phyloP scores from a whole-genome alignment of 2,329 filamentous ascomycete genomes.

The Achaetomium macrosporum region DNA sequence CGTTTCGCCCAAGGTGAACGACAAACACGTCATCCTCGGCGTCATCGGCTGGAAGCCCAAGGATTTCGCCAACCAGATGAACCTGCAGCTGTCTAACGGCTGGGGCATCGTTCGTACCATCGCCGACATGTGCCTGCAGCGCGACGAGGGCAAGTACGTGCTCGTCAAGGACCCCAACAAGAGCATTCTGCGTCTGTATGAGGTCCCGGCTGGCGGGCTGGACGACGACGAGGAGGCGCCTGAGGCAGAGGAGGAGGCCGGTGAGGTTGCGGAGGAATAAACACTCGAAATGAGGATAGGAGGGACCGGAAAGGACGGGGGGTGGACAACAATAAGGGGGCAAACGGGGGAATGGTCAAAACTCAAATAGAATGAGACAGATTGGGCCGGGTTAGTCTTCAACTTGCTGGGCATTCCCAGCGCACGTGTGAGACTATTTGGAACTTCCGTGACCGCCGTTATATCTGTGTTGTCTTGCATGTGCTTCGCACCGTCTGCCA shows the following conservation, averaged over 20 bases:
- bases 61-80: constrained; percentile 97
- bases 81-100: constrained; percentile 90
- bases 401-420: too few species aligned
- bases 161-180: constrained; percentile 93
- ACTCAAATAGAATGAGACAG: too few species aligned
- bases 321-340: background rate
- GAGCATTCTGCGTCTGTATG: constrained; percentile 86
- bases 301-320: background rate
- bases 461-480: background rate
- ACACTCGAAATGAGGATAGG: background rate
- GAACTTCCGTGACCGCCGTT: too few species aligned
- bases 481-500: too few species aligned
- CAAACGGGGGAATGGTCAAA: too few species aligned
- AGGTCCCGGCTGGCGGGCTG: constrained; percentile 80
- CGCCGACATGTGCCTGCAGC: constrained; percentile 82
- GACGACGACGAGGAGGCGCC: constrained; percentile 79
- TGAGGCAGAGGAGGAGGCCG: constrained; percentile 46
- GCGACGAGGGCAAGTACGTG: constrained; percentile 75
- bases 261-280: constrained; percentile 45
- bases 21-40: constrained; percentile 91
- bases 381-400: too few species aligned
- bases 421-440: too few species aligned
- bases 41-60: constrained; percentile 97
- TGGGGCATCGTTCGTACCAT: constrained; percentile 99
- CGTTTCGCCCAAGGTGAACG: constrained; percentile 82